Evolutionary conservation across 108 stramenopile species (phyloP).

Genomic region (Cyclostephanos invisitatus): DNA sequence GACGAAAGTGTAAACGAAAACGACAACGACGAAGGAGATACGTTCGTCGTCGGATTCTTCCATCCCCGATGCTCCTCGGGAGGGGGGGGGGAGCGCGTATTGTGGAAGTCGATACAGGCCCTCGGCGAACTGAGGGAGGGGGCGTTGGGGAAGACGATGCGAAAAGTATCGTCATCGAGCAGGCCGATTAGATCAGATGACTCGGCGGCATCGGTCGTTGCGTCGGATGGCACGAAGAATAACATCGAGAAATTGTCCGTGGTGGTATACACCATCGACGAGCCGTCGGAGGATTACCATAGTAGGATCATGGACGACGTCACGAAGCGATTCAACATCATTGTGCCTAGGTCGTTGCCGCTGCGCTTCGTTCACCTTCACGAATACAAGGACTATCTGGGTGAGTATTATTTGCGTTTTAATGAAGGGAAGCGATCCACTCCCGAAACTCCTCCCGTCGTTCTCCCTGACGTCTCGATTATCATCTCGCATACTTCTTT

Average conservation of each 20-base stretch:
- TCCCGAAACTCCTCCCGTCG: not conserved
- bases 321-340: slow-evolving; percentile 47
- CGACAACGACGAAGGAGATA: slow-evolving; percentile 9
- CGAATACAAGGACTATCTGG: slow-evolving; percentile 30
- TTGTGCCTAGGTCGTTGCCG: slow-evolving; percentile 27
- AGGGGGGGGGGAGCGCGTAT: slow-evolving; percentile 98
- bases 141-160: not conserved
- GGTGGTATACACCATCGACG: slow-evolving; percentile 90
- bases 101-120: slow-evolving; percentile 93
- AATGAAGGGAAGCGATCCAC: too few relatives aligned
- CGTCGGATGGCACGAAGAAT: not conserved
- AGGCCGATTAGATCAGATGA: too few relatives aligned
- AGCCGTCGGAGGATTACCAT: slow-evolving; percentile 37
- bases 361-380: slow-evolving; percentile 71
- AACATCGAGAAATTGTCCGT: slow-evolving; percentile 35
- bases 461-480: not conserved
- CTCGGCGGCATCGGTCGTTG: not conserved
- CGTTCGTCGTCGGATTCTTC: slow-evolving; percentile 72
- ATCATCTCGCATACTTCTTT: not conserved
- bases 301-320: slow-evolving; percentile 49
- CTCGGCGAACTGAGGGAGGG: slow-evolving; percentile 56
- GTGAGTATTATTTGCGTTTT: too few relatives aligned
- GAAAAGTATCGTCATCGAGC: too few relatives aligned
- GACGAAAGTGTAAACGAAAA: not conserved
- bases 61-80: slow-evolving; percentile 88